Evolutionary conservation across 345 rosid species (phyloP), one percentile per base, ranked within the genome.

Genomic region (Melastoma malabathricum): DNA sequence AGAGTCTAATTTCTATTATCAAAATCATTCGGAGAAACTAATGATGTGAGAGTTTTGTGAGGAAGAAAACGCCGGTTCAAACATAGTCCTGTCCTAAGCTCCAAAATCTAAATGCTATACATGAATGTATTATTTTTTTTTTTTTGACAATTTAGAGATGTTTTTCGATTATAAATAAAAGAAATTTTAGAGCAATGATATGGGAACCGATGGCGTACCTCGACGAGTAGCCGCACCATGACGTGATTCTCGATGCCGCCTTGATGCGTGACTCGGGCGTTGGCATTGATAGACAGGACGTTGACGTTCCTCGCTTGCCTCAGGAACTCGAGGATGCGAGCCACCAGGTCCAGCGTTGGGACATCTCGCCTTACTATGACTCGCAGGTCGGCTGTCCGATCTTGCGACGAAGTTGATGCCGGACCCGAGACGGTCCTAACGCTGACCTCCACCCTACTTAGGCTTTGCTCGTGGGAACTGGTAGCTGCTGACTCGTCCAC

Each of bases 241-340:
- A 81, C 55, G 18, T 61, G 72, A 60, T 59, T 56, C 41, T 55
- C 52, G 23, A 73, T 63, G 52, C 13, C 50, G 20, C 68, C 48
- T 34, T 59, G 72, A 14, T 43, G 25, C 6, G 38, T 31, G 38
- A 29, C 20, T 27, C 20, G 65, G 29, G 79, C 64, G 55, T 51
- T 60, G 62, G 84, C 79, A 38, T 83, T 75, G 16, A 80, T 55
- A 58, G 88, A 74, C 52, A 75, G 20, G 67, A 83, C 53, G 60
- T 67, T 78, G 50, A 79, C 73, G 64, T 73, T 70, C 34, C 51
- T 55, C 50, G 54, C 68, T 54, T 53, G 76, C 62, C 71, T 83
- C 71, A 85, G 59, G 70, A 89, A 81, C 57, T 89, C 82, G 4
- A 89, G 64, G 20, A 89, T 60, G 15, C 67, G 70, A 62, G 75